phyloP scores from a whole-genome alignment of 495 filamentous ascomycete species.

The Podospora australis region DNA sequence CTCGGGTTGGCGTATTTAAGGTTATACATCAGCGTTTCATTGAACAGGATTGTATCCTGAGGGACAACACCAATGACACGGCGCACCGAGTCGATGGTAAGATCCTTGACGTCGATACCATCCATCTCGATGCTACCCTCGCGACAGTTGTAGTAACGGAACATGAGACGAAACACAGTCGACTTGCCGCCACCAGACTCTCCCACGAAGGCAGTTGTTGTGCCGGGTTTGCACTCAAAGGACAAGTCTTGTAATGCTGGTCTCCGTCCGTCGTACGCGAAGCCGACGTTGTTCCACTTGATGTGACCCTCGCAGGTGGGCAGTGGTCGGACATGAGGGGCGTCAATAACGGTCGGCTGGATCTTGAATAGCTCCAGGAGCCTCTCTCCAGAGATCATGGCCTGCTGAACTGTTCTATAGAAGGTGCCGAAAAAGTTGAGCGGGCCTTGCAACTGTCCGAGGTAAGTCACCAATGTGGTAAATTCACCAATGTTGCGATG shows the following conservation, averaged over 20 bases:
- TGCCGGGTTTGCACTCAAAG: conserved; percentile 80
- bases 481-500: conserved; percentile 70
- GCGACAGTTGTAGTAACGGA: conserved; percentile 84
- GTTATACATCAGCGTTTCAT: conserved; percentile 95
- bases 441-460: conserved; percentile 85
- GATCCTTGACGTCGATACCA: conserved; percentile 71
- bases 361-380: conserved; percentile 88
- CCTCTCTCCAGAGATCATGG: conserved; percentile 94
- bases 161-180: conserved; percentile 91
- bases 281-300: conserved; percentile 77
- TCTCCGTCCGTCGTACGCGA: conserved; percentile 83
- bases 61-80: conserved; percentile 90
- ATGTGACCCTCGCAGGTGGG: conserved; percentile 70
- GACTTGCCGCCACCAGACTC: conserved; percentile 97
- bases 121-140: conserved; percentile 77
- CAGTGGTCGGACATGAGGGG: conserved; percentile 42
- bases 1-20: conserved; percentile 85
- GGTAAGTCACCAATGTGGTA: conserved; percentile 76
- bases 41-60: conserved; percentile 94
- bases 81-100: conserved; percentile 91
- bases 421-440: conserved; percentile 98
- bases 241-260: conserved; percentile 75
- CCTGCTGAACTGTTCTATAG: conserved; percentile 90
- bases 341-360: conserved; percentile 81
- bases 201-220: conserved; percentile 90